Evolutionary conservation across 2,329 filamentous ascomycete species (phyloP), one percentile per base, ranked within the genome.

Genomic region (Arthrobotrys sinensis): DNA sequence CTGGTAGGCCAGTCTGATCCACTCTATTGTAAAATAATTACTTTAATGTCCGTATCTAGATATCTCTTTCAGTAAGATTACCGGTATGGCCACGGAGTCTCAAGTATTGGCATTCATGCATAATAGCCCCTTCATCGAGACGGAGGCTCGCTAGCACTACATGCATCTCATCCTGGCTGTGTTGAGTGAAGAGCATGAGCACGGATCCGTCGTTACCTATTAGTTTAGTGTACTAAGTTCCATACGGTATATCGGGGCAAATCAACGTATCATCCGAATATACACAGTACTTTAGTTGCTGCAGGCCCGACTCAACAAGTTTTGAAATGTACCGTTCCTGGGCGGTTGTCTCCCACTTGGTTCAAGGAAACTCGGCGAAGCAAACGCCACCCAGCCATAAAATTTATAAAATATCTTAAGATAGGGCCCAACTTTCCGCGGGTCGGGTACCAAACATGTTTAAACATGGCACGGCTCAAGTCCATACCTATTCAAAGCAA

Each of bases 371-470:
- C 24, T 6, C 48, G n/a, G 14, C 52, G 34, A 19, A 11, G 10
- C 34, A 57, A 53, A 38, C 32, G 52, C 52, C 52, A 57, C 55
- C 52, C 55, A 60, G 55, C 55, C 55, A 24, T 32, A 40, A 6
- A 11, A 19, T 21, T 6, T 32, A 40, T 11, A 16, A 57, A 16
- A 60, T 43, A 19, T 36, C 24, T 43, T 16, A 16, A 43, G 34
- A 19, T 5, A 60, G 28, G 36, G 19, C 36, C 55, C 55, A 60
- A 12, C 6, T 60, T 60, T 60, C 55, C 55, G 55, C 55, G 55
- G 55, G 34, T 43, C 3, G 16, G 16, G 28, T 43, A 12, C 16
- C 28, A 21, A 24, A 40, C 53, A 24, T 60, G 16, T 8, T 36
- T n/a, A 21, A 24, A 40, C 24, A 28, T 28, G 24, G 40, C 3